Percentiles rank a stretch among this genome's conserved stretches.
Evolutionary conservation across 345 rosid genomes (phyloP).

Genomic region (Alliaria petiolata): DNA sequence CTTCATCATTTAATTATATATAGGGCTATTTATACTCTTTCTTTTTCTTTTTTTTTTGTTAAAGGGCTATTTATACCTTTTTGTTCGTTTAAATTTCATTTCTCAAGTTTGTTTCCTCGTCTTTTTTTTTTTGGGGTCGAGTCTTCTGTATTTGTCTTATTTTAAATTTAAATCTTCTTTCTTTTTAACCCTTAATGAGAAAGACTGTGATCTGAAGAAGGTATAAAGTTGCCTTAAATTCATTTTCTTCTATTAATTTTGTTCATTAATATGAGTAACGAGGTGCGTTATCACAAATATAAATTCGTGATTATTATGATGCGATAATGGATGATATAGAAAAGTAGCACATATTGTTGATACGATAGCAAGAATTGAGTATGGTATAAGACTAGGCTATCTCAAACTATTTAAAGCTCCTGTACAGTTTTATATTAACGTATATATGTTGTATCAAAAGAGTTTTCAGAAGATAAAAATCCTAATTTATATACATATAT

Average conservation of each 20-base stretch:
- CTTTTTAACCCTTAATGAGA: background rate
- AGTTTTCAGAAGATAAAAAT: too few species aligned
- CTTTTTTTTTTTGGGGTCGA: background rate
- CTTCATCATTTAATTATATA: background rate
- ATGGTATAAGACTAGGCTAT: too few species aligned
- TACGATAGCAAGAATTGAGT: too few species aligned
- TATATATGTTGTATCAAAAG: too few species aligned
- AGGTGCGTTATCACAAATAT: too few species aligned
- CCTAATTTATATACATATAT: too few species aligned
- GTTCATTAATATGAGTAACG: background rate
- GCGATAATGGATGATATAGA: background rate
- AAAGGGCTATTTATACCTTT: background rate
- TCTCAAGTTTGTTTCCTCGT: background rate
- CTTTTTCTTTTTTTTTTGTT: too few species aligned
- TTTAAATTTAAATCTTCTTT: background rate
- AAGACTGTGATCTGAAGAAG: background rate
- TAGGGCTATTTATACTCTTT: constrained; percentile 12
- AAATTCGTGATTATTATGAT: background rate
- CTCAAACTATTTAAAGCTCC: too few species aligned
- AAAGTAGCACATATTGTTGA: too few species aligned
- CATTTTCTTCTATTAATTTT: background rate
- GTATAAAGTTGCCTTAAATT: background rate
- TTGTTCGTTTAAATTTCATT: background rate
- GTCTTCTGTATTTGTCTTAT: background rate
- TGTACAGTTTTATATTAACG: too few species aligned